Percentiles rank a stretch among this genome's conserved stretches.
Evolutionary conservation across 805 yeast genomes (phyloP).

Genomic region (Myxozyma vanderwaltii): DNA sequence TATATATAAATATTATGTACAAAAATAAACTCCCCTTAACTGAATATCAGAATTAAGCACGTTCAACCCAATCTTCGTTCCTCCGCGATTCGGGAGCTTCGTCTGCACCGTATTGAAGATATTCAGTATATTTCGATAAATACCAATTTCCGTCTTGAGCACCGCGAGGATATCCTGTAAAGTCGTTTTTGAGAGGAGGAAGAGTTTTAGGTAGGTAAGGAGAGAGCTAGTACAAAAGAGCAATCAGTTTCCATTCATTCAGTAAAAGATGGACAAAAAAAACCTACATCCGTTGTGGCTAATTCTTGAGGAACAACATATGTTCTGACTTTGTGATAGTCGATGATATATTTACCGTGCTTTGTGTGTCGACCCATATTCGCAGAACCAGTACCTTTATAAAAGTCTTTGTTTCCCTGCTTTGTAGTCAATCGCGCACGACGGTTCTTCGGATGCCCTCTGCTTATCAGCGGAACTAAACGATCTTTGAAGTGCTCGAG

Average conservation of each 20-base stretch:
- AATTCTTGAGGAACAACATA: slow-evolving; percentile 73
- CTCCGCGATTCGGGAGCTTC: slow-evolving; percentile 38
- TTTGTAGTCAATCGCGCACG: slow-evolving; percentile 76
- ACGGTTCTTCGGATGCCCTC: slow-evolving; percentile 6
- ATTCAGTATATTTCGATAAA: slow-evolving; percentile 71
- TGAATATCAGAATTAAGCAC: slow-evolving; percentile 21
- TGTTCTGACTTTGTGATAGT: slow-evolving; percentile 86
- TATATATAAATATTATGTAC: too few species aligned
- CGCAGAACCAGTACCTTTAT: slow-evolving; percentile 95
- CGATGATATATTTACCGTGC: slow-evolving; percentile 71
- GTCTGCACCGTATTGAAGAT: slow-evolving; percentile 66
- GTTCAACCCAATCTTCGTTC: slow-evolving; percentile 35
- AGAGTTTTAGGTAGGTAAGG: slow-evolving; percentile 78
- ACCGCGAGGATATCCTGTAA: slow-evolving; percentile 68
- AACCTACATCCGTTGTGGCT: slow-evolving; percentile 35
- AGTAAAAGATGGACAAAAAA: too few species aligned
- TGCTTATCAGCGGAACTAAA: slow-evolving; percentile 5
- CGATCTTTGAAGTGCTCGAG: slow-evolving; percentile 21
- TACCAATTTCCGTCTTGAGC: slow-evolving; percentile 74
- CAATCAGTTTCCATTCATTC: too few species aligned
- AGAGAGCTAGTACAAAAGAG: too few species aligned
- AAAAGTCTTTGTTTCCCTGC: slow-evolving; percentile 89
- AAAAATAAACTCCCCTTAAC: not conserved
- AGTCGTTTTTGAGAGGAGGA: slow-evolving; percentile 69
- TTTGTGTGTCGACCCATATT: slow-evolving; percentile 84